A percentile compares a stretch with the other conserved stretches of the same genome.
Evolutionary conservation across 495 filamentous ascomycete genomes (phyloP).

Genomic region (Aspergillus asperescens): DNA sequence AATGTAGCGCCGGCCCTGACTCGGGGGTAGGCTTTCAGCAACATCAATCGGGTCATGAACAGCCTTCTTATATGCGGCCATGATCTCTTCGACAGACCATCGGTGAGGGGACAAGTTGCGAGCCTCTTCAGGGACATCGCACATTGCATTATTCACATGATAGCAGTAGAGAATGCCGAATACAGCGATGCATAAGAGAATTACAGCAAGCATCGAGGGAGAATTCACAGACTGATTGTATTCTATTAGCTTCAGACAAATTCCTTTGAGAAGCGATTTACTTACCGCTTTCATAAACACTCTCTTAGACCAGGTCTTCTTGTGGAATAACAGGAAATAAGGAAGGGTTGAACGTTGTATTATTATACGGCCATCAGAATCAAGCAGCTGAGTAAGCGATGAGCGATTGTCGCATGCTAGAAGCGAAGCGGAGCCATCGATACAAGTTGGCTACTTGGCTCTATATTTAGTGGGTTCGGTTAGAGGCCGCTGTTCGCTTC

Average conservation of each 20-base stretch:
- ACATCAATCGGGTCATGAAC: conserved; percentile 44
- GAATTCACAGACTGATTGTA: background rate
- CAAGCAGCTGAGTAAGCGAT: background rate
- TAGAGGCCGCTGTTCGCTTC: too few species aligned
- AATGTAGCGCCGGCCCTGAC: conserved; percentile 50
- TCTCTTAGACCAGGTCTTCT: too few species aligned
- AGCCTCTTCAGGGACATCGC: conserved; percentile 42
- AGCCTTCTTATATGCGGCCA: conserved; percentile 42
- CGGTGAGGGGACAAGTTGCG: conserved; percentile 38
- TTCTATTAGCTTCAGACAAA: background rate
- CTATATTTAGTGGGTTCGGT: conserved; percentile 17
- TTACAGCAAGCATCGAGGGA: conserved; percentile 11
- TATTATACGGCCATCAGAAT: too few species aligned
- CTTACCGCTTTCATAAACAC: background rate
- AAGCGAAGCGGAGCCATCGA: background rate
- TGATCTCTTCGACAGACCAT: conserved; percentile 49
- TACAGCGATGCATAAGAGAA: conserved; percentile 16
- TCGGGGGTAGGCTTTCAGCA: conserved; percentile 45
- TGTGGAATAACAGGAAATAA: too few species aligned
- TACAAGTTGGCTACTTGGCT: conserved; percentile 4
- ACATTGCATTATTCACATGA: conserved; percentile 49
- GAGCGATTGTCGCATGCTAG: background rate
- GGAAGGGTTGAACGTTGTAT: background rate
- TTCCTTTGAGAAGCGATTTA: background rate
- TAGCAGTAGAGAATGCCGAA: conserved; percentile 42